Evolutionary conservation across 2,329 filamentous ascomycete genomes (phyloP).

Genomic region (Parastagonospora nodorum): DNA sequence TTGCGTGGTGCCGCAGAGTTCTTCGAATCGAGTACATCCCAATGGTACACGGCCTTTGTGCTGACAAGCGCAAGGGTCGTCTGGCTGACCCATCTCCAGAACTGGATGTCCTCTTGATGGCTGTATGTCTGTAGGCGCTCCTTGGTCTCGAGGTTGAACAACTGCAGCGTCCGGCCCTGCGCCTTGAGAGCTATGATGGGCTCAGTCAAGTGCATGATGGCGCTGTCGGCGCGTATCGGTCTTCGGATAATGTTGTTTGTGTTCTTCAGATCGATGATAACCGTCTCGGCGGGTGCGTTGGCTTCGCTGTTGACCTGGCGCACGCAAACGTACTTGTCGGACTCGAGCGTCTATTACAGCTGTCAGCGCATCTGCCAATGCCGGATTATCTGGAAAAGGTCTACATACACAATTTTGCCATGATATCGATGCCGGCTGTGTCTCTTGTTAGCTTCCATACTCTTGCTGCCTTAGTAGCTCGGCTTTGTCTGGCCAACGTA

Average conservation of each 20-base stretch:
- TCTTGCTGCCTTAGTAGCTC: constrained; percentile 19
- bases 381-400: neutral
- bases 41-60: constrained; percentile 90
- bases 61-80: constrained; percentile 87
- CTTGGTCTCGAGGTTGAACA: constrained; percentile 93
- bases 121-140: constrained; percentile 94
- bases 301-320: constrained; percentile 85
- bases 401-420: constrained; percentile 83
- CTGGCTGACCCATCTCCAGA: constrained; percentile 99
- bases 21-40: constrained; percentile 89
- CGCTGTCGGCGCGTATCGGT: constrained; percentile 98
- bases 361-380: constrained; percentile 23
- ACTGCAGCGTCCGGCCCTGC: constrained; percentile 91
- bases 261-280: constrained; percentile 98
- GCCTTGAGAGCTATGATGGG: constrained; percentile 97
- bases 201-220: constrained; percentile 98
- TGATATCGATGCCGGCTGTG: constrained; percentile 72
- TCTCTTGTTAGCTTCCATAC: constrained; percentile 34
- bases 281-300: constrained; percentile 84
- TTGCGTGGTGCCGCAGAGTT: constrained; percentile 78
- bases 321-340: constrained; percentile 94
- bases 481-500: constrained; percentile 38
- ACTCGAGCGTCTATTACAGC: constrained; percentile 82
- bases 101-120: constrained; percentile 96
- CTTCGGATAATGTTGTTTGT: constrained; percentile 92